Conservation (phyloP, 805 yeast genomes). For the Blastobotrys chiropterorum region DNA sequence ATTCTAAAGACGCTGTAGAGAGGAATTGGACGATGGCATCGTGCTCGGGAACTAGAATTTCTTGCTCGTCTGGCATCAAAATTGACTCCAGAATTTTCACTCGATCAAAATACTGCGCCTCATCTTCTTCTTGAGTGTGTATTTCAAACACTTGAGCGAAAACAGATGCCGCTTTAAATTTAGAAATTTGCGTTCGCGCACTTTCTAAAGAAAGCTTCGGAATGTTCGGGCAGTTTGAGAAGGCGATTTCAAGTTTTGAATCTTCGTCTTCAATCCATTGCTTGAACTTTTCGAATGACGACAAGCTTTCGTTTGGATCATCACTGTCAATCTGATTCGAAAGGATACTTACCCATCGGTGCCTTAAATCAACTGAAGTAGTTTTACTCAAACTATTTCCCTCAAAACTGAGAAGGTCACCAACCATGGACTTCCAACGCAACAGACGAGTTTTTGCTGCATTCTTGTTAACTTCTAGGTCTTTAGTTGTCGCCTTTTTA, state of each 20-base stretch:
- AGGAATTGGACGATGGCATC: conserved; percentile 58
- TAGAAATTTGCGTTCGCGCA: conserved; percentile 58
- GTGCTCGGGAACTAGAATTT: conserved; percentile 30
- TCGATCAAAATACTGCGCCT: conserved; percentile 1
- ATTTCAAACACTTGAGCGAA: conserved; percentile 46
- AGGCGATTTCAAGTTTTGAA: conserved; percentile 32
- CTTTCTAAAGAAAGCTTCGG: conserved; percentile 47
- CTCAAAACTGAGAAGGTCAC: conserved; percentile 12
- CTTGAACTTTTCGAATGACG: conserved; percentile 21
- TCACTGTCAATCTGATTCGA: conserved; percentile 39
- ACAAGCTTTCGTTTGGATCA: conserved; percentile 29
- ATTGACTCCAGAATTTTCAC: conserved; percentile 28
- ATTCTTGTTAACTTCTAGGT: conserved; percentile 7
- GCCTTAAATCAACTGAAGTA: conserved; percentile 27
- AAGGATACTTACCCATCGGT: conserved; percentile 45
- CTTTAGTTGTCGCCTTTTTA: conserved; percentile 9
- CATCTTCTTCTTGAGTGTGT: conserved; percentile 6
- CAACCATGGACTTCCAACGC: conserved; percentile 18
- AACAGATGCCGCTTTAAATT: conserved; percentile 60
- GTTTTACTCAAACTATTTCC: background rate
- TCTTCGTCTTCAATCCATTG: conserved; percentile 9
- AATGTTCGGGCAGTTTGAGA: conserved; percentile 55
- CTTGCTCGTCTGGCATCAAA: conserved; percentile 28
- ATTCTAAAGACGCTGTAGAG: conserved; percentile 53
- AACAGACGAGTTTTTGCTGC: conserved; percentile 4